phyloP scores from a whole-genome alignment of 352 stramenopile genomes.

The Pythium volutum region DNA sequence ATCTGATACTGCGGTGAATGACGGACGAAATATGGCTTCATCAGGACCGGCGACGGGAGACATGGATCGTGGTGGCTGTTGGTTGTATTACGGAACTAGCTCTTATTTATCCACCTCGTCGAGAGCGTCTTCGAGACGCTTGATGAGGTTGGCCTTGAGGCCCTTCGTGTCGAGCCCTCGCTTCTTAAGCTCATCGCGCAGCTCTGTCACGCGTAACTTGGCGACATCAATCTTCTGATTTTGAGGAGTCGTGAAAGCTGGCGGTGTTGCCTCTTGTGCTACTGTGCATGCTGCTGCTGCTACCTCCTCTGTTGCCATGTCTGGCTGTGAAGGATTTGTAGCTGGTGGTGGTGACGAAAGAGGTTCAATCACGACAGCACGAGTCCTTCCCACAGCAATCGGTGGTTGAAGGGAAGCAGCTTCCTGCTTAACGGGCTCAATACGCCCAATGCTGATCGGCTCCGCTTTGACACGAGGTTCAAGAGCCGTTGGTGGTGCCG shows the following conservation, averaged over 20 bases:
- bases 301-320: background rate
- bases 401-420: background rate
- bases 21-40: constrained; percentile 16
- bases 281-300: background rate
- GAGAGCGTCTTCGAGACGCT: constrained; percentile 59
- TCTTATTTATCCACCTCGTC: constrained; percentile 28
- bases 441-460: background rate
- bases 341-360: background rate
- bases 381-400: background rate
- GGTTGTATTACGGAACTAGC: background rate
- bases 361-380: background rate
- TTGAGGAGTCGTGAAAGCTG: constrained; percentile 9
- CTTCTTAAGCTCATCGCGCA: constrained; percentile 65
- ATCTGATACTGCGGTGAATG: constrained; percentile 10
- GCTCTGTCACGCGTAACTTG: constrained; percentile 61
- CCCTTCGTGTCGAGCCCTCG: constrained; percentile 69
- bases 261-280: background rate
- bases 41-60: too few species aligned
- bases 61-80: background rate
- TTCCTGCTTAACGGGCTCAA: background rate
- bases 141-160: constrained; percentile 57
- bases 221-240: constrained; percentile 29
- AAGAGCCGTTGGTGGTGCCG: background rate
- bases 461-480: background rate
- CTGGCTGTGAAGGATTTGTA: background rate